Evolutionary conservation across 164 flowering plant genomes (phyloP), one percentile per base, ranked within the genome.

Genomic region (Aristolochia fimbriata): DNA sequence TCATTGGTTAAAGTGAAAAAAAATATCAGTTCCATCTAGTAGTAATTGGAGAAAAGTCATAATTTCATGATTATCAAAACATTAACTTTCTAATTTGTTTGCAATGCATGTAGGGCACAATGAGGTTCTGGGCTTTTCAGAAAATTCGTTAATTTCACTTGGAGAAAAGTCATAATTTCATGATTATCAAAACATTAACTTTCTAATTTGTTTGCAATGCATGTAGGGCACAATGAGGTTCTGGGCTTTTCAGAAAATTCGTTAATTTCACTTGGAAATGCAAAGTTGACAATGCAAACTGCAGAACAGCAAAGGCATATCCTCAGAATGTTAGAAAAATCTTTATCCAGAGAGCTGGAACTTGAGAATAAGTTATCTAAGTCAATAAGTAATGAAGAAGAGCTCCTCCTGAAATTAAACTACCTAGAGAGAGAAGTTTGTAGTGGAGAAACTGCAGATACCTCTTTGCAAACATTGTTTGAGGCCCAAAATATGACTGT

Each of bases 241-340:
- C 58, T 52, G 23, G 66, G 62, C 15, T 13, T n/a, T 53, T 37
- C 47, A 31, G 84, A 78, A 56, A 70, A 67, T 72, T 72, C 57
- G 57, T 67, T 74, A 25, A 51, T 68, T 56, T 69, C 65, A 12
- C 50, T 61, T 24, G 22, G 33, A 45, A 70, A 70, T 71, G 60
- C 80, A 13, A 83, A 70, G 58, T 65, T 79, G 16, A 79, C 73
- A 43, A 77, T 80, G 84, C 83, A 80, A 63, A 80, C 84, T 22
- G 74, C 76, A 17, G 88, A 84, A 63, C 88, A 87, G 62, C 88
- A 82, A 59, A 79, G 84, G 49, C 73, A 79, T 65, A 68, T 86
- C 47, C 55, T 90, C 64, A 78, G 85, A 78, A 86, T 85, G 91
- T 72, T 90, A 53, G 99, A 93, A 78, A 93, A 83, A 71, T 90